phyloP scores from a whole-genome alignment of 805 yeast genomes.

The Lipomyces starkeyi region DNA sequence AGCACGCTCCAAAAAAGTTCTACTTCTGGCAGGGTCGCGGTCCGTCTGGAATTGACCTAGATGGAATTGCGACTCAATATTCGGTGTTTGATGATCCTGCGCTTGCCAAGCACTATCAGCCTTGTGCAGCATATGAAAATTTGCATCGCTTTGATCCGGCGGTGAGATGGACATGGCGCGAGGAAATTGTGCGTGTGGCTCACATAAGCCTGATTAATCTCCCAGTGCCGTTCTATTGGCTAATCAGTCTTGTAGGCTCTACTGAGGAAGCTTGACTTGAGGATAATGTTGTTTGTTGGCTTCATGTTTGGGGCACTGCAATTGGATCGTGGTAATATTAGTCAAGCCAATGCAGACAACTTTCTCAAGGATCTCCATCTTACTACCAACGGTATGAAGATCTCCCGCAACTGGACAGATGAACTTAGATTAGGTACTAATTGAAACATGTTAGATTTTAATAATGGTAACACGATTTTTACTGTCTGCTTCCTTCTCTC shows the following conservation, averaged over 20 bases:
- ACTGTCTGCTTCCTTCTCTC: conserved; percentile 58
- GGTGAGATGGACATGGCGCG: conserved; percentile 59
- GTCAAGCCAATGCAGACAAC: conserved; percentile 63
- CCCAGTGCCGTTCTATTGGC: neutral
- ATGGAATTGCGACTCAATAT: conserved; percentile 29
- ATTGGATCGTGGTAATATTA: conserved; percentile 60
- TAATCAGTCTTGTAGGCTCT: conserved; percentile 8
- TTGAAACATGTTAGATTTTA: conserved; percentile 53
- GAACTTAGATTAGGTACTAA: neutral
- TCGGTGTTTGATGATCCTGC: conserved; percentile 35
- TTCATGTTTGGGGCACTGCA: conserved; percentile 60
- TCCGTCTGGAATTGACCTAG: conserved; percentile 20
- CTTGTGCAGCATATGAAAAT: conserved; percentile 34
- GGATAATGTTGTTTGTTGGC: conserved; percentile 17
- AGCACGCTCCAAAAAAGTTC: neutral
- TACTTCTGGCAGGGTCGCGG: conserved; percentile 18
- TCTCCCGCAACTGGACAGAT: neutral
- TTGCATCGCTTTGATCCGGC: conserved; percentile 60
- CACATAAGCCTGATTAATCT: neutral
- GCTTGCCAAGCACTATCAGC: conserved; percentile 20
- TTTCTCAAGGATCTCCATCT: conserved; percentile 56
- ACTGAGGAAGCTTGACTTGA: conserved; percentile 14
- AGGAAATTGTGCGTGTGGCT: conserved; percentile 47
- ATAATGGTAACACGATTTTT: conserved; percentile 61
- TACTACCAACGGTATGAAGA: conserved; percentile 51